A percentile compares a stretch with the other conserved stretches of the same genome.
phyloP scores from a whole-genome alignment of 345 rosid genomes.

The Brassica juncea region DNA sequence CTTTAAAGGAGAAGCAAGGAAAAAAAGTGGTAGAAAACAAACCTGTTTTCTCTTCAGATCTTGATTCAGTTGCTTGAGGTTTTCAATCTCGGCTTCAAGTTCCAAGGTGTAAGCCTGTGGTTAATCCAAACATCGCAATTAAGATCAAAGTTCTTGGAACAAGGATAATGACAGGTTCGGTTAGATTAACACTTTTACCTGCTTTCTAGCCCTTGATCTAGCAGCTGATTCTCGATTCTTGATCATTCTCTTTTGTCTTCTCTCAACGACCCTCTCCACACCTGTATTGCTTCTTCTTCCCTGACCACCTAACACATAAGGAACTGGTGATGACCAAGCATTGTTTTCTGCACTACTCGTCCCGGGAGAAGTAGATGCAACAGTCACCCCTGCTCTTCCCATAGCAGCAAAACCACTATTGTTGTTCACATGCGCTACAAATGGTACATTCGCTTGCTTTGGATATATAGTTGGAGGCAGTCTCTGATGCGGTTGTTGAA shows the following conservation, averaged over 20 bases:
- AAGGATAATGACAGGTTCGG: background rate
- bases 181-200: constrained; percentile 50
- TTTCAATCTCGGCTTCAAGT: constrained; percentile 86
- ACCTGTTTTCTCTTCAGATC: constrained; percentile 82
- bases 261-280: constrained; percentile 89
- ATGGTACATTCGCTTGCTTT: constrained; percentile 56
- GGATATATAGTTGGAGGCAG: constrained; percentile 58
- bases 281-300: constrained; percentile 66
- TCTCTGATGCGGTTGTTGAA: constrained; percentile 44
- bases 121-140: constrained; percentile 6
- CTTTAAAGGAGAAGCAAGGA: background rate
- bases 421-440: constrained; percentile 37
- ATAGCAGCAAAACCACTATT: constrained; percentile 45
- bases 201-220: constrained; percentile 96
- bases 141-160: constrained; percentile 1
- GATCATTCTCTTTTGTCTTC: constrained; percentile 98
- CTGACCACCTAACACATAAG: constrained; percentile 67
- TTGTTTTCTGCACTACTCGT: constrained; percentile 74
- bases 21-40: background rate
- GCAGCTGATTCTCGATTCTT: constrained; percentile 99
- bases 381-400: constrained; percentile 52
- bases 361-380: constrained; percentile 62
- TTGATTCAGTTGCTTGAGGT: constrained; percentile 68
- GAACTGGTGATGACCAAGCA: constrained; percentile 74
- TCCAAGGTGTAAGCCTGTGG: constrained; percentile 88